Percentiles rank a stretch among this genome's conserved stretches.
Evolutionary conservation across 805 yeast genomes (phyloP).

Genomic region (Saturnispora quitensis): DNA sequence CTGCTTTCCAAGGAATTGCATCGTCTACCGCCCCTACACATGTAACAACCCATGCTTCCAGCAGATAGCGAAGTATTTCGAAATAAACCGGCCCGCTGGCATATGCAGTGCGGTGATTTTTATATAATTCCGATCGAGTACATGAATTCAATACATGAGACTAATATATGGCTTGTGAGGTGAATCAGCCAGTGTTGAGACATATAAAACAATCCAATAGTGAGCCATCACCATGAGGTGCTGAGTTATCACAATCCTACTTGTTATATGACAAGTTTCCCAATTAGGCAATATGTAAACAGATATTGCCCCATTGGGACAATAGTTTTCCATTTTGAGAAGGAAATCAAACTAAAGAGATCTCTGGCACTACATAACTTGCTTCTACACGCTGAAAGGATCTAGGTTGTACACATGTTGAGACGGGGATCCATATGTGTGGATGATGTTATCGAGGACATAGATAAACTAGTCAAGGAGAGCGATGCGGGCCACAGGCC

Average conservation of each 20-base stretch:
- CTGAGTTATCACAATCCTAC: not conserved
- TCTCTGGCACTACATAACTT: not conserved
- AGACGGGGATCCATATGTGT: not conserved
- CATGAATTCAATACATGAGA: not conserved
- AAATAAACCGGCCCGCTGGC: not conserved
- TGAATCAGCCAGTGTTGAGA: not conserved
- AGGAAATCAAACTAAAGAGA: not conserved
- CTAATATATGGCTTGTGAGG: not conserved
- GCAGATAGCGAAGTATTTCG: not conserved
- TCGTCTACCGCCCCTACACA: not conserved
- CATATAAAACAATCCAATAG: not conserved
- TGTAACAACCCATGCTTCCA: not conserved
- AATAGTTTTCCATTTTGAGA: not conserved
- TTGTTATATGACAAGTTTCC: not conserved
- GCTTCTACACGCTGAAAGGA: not conserved
- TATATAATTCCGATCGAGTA: not conserved
- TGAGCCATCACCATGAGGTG: not conserved
- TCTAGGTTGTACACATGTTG: not conserved
- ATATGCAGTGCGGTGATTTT: not conserved
- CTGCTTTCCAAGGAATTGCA: not conserved
- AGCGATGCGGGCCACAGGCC: not conserved
- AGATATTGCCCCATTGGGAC: not conserved
- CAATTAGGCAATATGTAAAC: conserved; percentile 3
- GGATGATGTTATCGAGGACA: not conserved
- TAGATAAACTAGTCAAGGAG: not conserved